Percentiles rank a stretch among this genome's conserved stretches.
Conservation (phyloP, 176 grass and related monocot species). For the Olyra latifolia region DNA sequence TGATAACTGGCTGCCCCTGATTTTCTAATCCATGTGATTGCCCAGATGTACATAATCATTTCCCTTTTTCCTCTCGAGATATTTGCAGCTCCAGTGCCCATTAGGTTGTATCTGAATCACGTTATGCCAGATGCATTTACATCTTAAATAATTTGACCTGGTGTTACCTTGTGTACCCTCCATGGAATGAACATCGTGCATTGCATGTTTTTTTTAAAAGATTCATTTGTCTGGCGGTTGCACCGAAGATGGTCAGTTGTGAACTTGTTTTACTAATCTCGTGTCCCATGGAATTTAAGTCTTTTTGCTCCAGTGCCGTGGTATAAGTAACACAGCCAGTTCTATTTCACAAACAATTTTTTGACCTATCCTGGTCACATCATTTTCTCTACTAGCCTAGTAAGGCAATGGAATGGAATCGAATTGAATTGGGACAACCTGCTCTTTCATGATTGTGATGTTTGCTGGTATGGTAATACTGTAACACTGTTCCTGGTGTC, state of each 20-base stretch:
- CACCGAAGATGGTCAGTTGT: not conserved
- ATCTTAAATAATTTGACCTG: slow-evolving; percentile 9
- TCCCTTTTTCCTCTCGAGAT: not conserved
- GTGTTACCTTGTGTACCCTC: slow-evolving; percentile 1
- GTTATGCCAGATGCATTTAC: not conserved
- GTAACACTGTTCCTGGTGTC: not conserved
- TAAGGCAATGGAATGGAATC: not conserved
- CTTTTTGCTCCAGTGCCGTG: not conserved
- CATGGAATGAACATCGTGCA: not conserved
- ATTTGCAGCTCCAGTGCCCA: not conserved
- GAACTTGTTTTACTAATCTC: not conserved
- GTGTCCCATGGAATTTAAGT: not conserved
- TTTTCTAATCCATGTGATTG: not conserved
- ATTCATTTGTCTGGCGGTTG: not conserved
- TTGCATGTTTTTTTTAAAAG: not conserved
- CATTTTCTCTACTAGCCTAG: not conserved
- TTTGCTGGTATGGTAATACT: not conserved
- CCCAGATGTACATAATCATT: slow-evolving; percentile 24
- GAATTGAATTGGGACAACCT: not conserved
- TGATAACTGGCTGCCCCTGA: not conserved
- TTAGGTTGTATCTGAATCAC: slow-evolving; percentile 17
- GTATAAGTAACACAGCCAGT: not conserved
- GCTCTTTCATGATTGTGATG: not conserved
- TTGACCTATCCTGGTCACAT: not conserved
- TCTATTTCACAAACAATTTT: not conserved